phyloP scores from a whole-genome alignment of 2,329 filamentous ascomycete species.

The Exophiala sideris region DNA sequence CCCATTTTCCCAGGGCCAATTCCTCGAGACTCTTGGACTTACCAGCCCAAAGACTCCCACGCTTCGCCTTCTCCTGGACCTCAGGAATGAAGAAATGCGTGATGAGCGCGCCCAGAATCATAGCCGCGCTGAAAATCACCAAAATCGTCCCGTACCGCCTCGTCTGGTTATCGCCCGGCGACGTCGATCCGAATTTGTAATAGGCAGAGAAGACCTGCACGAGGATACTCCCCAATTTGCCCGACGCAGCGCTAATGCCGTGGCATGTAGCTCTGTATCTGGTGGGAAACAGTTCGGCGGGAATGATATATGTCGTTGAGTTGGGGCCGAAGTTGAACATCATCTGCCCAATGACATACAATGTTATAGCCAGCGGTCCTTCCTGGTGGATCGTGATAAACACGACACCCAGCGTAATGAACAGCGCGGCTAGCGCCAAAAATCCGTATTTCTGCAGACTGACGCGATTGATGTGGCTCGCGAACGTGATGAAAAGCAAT shows the following conservation, averaged over 20 bases:
- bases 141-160: constrained; percentile 40
- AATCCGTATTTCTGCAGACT: constrained; percentile 46
- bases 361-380: constrained; percentile 36
- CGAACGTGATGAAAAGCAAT: constrained; percentile 39
- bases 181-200: constrained; percentile 37
- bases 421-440: constrained; percentile 40
- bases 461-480: constrained; percentile 41
- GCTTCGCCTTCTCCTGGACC: constrained; percentile 32
- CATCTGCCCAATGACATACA: constrained; percentile 46
- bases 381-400: constrained; percentile 40
- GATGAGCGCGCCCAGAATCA: constrained; percentile 40
- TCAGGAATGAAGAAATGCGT: constrained; percentile 43
- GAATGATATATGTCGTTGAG: constrained; percentile 46
- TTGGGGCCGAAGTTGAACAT: constrained; percentile 49
- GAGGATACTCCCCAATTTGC: constrained; percentile 51
- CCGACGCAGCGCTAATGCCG: constrained; percentile 52
- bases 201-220: constrained; percentile 41
- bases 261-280: constrained; percentile 54
- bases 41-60: constrained; percentile 33
- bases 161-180: constrained; percentile 33
- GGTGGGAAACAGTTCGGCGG: constrained; percentile 57
- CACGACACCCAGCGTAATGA: constrained; percentile 43
- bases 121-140: constrained; percentile 41
- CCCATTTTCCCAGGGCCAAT: constrained; percentile 38
- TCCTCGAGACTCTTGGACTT: constrained; percentile 39